Conservation (phyloP, 495 filamentous ascomycete species). For the Lasiosphaeriaceae sp. region DNA sequence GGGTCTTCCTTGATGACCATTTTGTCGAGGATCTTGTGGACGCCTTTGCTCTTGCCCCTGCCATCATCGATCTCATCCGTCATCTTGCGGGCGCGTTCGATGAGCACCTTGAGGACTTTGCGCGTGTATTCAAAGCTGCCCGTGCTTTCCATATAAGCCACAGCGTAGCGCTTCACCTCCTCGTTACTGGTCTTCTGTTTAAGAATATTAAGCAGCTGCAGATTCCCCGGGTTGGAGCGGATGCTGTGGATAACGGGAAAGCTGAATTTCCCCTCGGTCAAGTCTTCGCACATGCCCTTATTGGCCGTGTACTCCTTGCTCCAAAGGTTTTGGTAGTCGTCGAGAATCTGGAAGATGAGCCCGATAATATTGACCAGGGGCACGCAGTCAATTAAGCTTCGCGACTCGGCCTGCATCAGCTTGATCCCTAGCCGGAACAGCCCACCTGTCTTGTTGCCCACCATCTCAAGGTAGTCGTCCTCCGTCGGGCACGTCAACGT, state of each 20-base stretch:
- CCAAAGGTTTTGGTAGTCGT: conserved; percentile 91
- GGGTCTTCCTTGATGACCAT: conserved; percentile 28
- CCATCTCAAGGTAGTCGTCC: conserved; percentile 98
- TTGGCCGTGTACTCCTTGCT: conserved; percentile 71
- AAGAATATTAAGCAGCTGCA: conserved; percentile 85
- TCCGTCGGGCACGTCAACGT: conserved; percentile 89
- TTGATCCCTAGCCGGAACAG: conserved; percentile 92
- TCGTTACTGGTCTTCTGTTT: conserved; percentile 83
- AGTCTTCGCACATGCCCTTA: conserved; percentile 93
- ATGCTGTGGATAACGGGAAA: conserved; percentile 97
- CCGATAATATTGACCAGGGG: conserved; percentile 87
- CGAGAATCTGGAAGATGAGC: conserved; percentile 92
- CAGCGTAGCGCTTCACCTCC: conserved; percentile 86
- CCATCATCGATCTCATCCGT: conserved; percentile 64
- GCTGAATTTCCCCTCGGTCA: conserved; percentile 97
- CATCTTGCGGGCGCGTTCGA: conserved; percentile 60
- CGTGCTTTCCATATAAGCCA: conserved; percentile 85
- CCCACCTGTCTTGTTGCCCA: conserved; percentile 95
- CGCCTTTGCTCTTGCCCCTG: conserved; percentile 37
- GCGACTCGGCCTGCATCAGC: conserved; percentile 90
- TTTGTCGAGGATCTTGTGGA: conserved; percentile 51
- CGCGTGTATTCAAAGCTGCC: conserved; percentile 86
- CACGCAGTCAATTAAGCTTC: conserved; percentile 64
- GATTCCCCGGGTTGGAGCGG: conserved; percentile 70
- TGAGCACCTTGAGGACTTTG: conserved; percentile 63